A percentile compares a stretch with the other conserved stretches of the same genome.
Conservation (phyloP, 2,329 filamentous ascomycete genomes). For the Hypoxylon sp. region DNA sequence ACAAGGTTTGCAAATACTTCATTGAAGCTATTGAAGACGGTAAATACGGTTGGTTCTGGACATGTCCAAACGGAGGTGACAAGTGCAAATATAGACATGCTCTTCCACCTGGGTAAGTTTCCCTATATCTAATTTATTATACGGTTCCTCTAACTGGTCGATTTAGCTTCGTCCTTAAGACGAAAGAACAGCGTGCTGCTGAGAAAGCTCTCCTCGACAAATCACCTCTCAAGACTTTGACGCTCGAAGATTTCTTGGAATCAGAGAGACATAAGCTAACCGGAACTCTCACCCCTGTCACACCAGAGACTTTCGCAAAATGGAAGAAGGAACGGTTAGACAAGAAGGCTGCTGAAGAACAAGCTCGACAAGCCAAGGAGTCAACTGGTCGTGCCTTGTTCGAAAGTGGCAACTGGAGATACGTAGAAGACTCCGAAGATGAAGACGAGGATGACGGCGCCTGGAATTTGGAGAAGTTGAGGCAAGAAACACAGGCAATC, state of each 20-base stretch:
- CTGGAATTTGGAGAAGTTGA: conserved; percentile 87
- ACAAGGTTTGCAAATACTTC: conserved; percentile 99
- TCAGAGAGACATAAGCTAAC: conserved; percentile 96
- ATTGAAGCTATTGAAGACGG: conserved; percentile 97
- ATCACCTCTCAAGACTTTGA: conserved; percentile 92
- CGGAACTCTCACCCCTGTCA: conserved; percentile 93
- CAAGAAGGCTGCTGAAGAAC: conserved; percentile 96
- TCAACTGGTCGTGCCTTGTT: conserved; percentile 95
- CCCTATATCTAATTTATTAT: not conserved
- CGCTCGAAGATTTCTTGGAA: conserved; percentile 96
- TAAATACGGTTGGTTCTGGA: conserved; percentile 99
- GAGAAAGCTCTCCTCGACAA: conserved; percentile 98
- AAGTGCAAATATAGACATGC: conserved; percentile 99
- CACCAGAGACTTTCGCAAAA: conserved; percentile 90
- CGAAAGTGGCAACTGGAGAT: conserved; percentile 93
- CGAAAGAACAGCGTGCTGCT: conserved; percentile 93
- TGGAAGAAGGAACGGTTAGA: conserved; percentile 96
- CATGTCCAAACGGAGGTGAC: conserved; percentile 94
- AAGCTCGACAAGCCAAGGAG: conserved; percentile 92
- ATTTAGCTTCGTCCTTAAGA: conserved; percentile 91
- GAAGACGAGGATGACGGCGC: conserved; percentile 66
- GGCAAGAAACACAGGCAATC: conserved; percentile 86
- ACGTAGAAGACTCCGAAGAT: conserved; percentile 73
- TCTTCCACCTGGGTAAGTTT: conserved; percentile 88
- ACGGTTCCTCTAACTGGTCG: conserved; percentile 49